Evolutionary conservation across 352 stramenopile species (phyloP).

Genomic region (Phytophthora pluvialis): DNA sequence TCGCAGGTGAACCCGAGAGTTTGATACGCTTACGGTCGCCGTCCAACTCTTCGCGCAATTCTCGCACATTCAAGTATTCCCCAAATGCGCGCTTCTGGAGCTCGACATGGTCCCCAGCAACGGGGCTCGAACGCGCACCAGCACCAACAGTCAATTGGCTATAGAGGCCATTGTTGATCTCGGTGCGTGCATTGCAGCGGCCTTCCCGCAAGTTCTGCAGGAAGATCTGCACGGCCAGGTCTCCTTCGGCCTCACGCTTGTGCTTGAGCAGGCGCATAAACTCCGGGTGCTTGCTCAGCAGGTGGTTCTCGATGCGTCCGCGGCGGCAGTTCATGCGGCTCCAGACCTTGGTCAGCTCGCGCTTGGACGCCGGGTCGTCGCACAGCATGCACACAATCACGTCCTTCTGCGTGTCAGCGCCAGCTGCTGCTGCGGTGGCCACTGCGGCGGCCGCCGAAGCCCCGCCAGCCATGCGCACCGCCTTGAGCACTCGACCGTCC

Average conservation of each 20-base stretch:
- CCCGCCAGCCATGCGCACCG: not conserved
- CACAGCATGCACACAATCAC: slow-evolving; percentile 84
- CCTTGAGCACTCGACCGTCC: slow-evolving; percentile 39
- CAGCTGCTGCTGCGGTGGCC: slow-evolving; percentile 10
- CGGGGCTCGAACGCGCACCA: slow-evolving; percentile 10
- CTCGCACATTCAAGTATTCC: slow-evolving; percentile 35
- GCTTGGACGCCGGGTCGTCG: slow-evolving; percentile 64
- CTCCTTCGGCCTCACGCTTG: slow-evolving; percentile 75
- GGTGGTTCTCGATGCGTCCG: slow-evolving; percentile 79
- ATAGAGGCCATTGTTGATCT: slow-evolving; percentile 72
- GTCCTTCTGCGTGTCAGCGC: slow-evolving; percentile 40
- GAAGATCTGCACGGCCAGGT: slow-evolving; percentile 78
- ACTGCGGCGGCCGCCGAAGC: slow-evolving; percentile 16
- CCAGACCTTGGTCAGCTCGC: slow-evolving; percentile 75
- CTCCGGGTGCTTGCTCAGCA: slow-evolving; percentile 82
- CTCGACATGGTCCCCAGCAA: slow-evolving; percentile 12
- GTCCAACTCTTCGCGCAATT: slow-evolving; percentile 32
- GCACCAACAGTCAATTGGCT: slow-evolving; percentile 39
- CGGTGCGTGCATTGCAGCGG: slow-evolving; percentile 67
- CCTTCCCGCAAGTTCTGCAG: slow-evolving; percentile 79
- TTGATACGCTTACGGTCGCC: slow-evolving; percentile 37
- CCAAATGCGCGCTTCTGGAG: slow-evolving; percentile 38
- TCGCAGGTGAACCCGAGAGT: not conserved
- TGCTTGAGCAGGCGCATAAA: slow-evolving; percentile 83
- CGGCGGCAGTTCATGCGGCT: slow-evolving; percentile 76